Percentiles rank a stretch among this genome's conserved stretches.
These are phyloP conservation scores for Penicillium glabrum DNA, from an alignment of 2,329 filamentous ascomycete species.

Conservation along the genomic window DNA sequence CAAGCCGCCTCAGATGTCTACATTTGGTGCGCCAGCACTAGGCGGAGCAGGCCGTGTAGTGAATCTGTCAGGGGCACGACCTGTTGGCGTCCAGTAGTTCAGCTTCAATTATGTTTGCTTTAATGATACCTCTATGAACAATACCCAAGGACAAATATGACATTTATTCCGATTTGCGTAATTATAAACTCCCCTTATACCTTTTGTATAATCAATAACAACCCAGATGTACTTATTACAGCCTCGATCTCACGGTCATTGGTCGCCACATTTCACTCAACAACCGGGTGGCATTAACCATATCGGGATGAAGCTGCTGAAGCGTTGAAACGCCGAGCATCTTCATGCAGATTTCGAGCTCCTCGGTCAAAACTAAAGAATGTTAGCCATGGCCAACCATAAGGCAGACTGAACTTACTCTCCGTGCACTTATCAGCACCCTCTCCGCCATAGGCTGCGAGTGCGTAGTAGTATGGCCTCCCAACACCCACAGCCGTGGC, in stretches of 20 bases:
- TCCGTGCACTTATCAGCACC: constrained; percentile 17
- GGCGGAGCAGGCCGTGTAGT: constrained; percentile 55
- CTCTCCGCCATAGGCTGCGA: constrained; percentile 21
- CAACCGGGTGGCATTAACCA: constrained; percentile 19
- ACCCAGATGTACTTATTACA: neutral
- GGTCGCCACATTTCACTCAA: constrained; percentile 22
- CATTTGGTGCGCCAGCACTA: constrained; percentile 24
- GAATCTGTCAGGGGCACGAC: constrained; percentile 56
- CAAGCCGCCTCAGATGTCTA: constrained; percentile 33
- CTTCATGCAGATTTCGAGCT: constrained; percentile 21
- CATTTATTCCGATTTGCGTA: neutral
- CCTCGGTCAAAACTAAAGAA: constrained; percentile 8
- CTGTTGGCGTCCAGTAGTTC: constrained; percentile 42
- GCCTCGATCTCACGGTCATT: constrained; percentile 5
- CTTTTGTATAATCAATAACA: no score
- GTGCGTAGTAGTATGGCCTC: constrained; percentile 21
- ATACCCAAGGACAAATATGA: neutral
- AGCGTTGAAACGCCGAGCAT: constrained; percentile 19
- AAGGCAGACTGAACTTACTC: no score
- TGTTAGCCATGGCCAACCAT: no score
- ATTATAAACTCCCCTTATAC: neutral
- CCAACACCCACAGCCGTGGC: constrained; percentile 54
- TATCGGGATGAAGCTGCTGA: constrained; percentile 13
- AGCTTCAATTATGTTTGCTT: neutral
- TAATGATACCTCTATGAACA: neutral